phyloP scores from a whole-genome alignment of 2,329 filamentous ascomycete species.

The Fusarium ambrosium region DNA sequence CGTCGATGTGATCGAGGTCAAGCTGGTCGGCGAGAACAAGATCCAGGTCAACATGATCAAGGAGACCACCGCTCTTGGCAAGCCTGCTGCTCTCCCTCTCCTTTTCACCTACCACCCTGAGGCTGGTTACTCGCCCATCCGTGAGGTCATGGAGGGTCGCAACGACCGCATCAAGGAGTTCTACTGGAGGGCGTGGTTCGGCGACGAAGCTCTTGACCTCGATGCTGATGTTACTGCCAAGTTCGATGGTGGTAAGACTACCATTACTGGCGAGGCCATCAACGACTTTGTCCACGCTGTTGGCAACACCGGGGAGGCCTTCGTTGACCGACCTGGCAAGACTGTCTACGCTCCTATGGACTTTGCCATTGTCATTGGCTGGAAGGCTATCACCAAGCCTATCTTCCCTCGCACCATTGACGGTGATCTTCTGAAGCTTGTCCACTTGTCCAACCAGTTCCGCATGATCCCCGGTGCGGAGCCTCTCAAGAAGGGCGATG shows the following conservation, averaged over 20 bases:
- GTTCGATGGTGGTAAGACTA: conserved; percentile 90
- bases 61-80: conserved; percentile 87
- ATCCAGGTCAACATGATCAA: conserved; percentile 94
- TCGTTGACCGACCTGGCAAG: conserved; percentile 95
- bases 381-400: conserved; percentile 99
- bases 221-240: conserved; percentile 86
- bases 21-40: conserved; percentile 79
- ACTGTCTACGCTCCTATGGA: conserved; percentile 97
- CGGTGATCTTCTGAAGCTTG: conserved; percentile 93
- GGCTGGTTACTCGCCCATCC: conserved; percentile 96
- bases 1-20: conserved; percentile 89
- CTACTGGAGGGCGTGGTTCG: conserved; percentile 99
- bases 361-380: conserved; percentile 97
- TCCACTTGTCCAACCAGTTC: conserved; percentile 97
- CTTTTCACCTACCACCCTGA: conserved; percentile 95
- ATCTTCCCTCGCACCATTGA: conserved; percentile 98
- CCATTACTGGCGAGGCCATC: conserved; percentile 91
- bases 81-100: conserved; percentile 85
- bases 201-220: conserved; percentile 84
- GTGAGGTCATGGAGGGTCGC: conserved; percentile 93
- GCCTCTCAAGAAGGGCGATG: conserved; percentile 94
- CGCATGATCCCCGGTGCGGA: conserved; percentile 97
- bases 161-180: conserved; percentile 99
- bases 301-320: conserved; percentile 96
- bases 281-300: conserved; percentile 99